A percentile compares a stretch with the other conserved stretches of the same genome.
Evolutionary conservation across 306 rosid species (phyloP).

Genomic region (Trifolium repens): DNA sequence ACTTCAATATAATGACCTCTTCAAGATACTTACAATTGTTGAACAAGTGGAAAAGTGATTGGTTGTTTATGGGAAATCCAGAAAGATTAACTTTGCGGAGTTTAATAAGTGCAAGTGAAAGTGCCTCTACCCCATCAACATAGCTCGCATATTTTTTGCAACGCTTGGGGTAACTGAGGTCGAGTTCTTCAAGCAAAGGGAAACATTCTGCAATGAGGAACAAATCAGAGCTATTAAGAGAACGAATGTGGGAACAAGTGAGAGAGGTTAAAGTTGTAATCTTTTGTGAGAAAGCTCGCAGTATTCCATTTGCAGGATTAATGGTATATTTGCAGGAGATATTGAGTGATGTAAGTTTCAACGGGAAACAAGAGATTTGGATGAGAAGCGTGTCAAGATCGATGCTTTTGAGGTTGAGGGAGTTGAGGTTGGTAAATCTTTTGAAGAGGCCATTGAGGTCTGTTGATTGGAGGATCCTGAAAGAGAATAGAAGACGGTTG

Average conservation of each 20-base stretch:
- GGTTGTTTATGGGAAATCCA: no score
- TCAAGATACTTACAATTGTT: no score
- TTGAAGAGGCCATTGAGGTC: conserved; percentile 47
- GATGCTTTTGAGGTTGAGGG: conserved; percentile 36
- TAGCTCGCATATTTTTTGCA: no score
- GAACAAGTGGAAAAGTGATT: no score
- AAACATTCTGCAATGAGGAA: conserved; percentile 35
- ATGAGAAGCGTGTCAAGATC: conserved; percentile 35
- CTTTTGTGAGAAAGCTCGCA: conserved; percentile 39
- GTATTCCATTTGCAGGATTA: conserved; percentile 47
- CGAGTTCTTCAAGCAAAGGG: not conserved
- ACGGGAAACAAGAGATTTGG: conserved; percentile 38
- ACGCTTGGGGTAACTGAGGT: not conserved
- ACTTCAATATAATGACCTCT: no score
- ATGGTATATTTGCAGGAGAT: conserved; percentile 44
- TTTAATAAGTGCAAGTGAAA: no score
- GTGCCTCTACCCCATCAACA: no score
- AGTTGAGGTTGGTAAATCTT: conserved; percentile 42
- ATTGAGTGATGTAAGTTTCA: conserved; percentile 48
- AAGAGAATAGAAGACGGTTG: conserved; percentile 32
- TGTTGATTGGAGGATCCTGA: conserved; percentile 40
- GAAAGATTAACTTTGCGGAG: no score
- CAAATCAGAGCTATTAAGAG: conserved; percentile 40
- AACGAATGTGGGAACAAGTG: conserved; percentile 36
- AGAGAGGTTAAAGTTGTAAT: conserved; percentile 23